A percentile compares a stretch with the other conserved stretches of the same genome.
phyloP scores from a whole-genome alignment of 148 eudicot species.

The Rhododendron griersonianum region DNA sequence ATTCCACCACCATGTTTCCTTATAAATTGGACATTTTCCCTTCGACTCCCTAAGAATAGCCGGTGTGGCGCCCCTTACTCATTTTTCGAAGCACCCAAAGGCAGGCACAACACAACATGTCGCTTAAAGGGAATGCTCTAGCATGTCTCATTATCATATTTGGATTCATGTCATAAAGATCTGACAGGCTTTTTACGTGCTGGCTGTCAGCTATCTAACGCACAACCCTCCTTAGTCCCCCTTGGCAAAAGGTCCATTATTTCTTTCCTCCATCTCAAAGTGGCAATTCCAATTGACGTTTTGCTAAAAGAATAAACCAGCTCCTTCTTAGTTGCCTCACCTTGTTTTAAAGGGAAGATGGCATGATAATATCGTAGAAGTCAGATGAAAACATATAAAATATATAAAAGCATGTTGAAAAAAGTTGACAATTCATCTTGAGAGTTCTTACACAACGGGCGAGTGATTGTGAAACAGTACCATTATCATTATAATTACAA shows the following conservation, averaged over 20 bases:
- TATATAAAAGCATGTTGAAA: not conserved
- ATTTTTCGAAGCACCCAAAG: too few relatives aligned
- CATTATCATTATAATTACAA: not conserved
- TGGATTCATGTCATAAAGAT: too few relatives aligned
- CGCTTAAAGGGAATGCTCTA: too few relatives aligned
- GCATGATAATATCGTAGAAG: not conserved
- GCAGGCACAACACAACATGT: too few relatives aligned
- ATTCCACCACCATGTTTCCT: too few relatives aligned
- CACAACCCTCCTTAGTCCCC: not conserved
- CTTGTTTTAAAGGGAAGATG: not conserved
- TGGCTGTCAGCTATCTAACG: too few relatives aligned
- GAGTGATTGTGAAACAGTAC: not conserved
- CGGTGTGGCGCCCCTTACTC: too few relatives aligned
- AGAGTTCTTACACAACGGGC: not conserved
- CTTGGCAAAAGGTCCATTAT: not conserved
- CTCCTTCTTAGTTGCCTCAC: not conserved
- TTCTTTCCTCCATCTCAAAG: not conserved
- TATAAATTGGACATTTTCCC: too few relatives aligned
- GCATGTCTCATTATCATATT: too few relatives aligned
- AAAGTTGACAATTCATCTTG: not conserved
- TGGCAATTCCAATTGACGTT: not conserved
- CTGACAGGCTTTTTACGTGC: too few relatives aligned
- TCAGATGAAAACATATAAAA: not conserved
- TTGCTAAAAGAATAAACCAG: not conserved
- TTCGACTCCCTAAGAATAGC: too few relatives aligned